These are phyloP conservation scores for Salvia sclarea DNA, from an alignment of 305 asterid species.

Conservation along the genomic window DNA sequence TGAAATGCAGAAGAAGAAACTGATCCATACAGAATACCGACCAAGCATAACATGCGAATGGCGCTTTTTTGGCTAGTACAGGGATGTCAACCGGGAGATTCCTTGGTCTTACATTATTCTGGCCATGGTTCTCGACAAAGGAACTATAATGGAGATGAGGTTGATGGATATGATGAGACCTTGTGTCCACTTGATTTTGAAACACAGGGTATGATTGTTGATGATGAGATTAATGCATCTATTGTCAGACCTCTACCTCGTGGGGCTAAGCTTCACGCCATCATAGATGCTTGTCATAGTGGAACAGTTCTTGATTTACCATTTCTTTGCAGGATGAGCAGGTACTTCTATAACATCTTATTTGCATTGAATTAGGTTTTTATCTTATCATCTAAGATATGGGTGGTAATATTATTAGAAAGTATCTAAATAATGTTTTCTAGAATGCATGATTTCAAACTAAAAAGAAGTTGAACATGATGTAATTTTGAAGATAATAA, in stretches of 20 bases:
- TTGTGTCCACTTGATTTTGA: constrained; percentile 92
- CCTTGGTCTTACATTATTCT: constrained; percentile 84
- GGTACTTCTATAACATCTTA: constrained; percentile 44
- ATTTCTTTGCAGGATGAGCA: constrained; percentile 84
- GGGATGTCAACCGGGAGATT: constrained; percentile 92
- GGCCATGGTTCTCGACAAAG: constrained; percentile 94
- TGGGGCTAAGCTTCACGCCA: constrained; percentile 87
- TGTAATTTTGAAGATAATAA: constrained; percentile 4
- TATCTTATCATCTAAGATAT: constrained; percentile 12
- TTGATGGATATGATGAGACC: constrained; percentile 94
- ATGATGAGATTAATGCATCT: constrained; percentile 87
- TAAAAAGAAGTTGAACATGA: neutral
- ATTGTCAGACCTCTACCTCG: constrained; percentile 78
- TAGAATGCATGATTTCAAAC: neutral
- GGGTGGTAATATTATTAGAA: constrained; percentile 3
- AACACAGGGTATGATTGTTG: constrained; percentile 96
- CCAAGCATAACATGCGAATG: constrained; percentile 80
- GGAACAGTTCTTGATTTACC: constrained; percentile 94
- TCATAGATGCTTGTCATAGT: constrained; percentile 90
- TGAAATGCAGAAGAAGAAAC: constrained; percentile 82
- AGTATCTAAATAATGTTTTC: constrained; percentile 11
- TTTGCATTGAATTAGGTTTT: constrained; percentile 17
- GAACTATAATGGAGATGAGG: constrained; percentile 87
- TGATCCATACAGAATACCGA: constrained; percentile 78
- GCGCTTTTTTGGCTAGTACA: constrained; percentile 90